Percentiles rank a stretch among this genome's conserved stretches.
These are phyloP conservation scores for Tolypocladium ovalisporum DNA, from an alignment of 2,329 filamentous ascomycete genomes.

Conservation along the genomic window DNA sequence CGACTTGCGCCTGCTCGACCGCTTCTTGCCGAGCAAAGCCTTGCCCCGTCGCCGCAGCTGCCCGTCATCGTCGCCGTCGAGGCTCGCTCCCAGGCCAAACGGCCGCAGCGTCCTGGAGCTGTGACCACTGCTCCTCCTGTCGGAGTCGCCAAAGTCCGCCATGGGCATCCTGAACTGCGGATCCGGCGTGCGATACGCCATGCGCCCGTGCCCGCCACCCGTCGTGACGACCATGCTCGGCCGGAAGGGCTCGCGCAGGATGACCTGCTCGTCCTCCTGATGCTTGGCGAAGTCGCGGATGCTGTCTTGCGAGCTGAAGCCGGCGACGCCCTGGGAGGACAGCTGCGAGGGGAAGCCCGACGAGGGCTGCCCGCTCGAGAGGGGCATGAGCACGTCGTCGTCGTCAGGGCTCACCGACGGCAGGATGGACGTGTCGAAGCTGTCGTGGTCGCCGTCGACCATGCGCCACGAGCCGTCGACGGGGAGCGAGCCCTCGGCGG, in stretches of 20 bases:
- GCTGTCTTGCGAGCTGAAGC: conserved; percentile 42
- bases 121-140: conserved; percentile 18
- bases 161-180: conserved; percentile 44
- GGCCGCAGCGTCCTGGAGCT: conserved; percentile 21
- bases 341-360: conserved; percentile 33
- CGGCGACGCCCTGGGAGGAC: conserved; percentile 19
- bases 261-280: conserved; percentile 44
- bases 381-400: conserved; percentile 20
- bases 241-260: conserved; percentile 42
- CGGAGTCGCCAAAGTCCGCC: conserved; percentile 24
- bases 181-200: conserved; percentile 30
- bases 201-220: conserved; percentile 9
- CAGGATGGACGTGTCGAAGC: conserved; percentile 45
- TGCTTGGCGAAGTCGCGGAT: conserved; percentile 41
- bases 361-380: conserved; percentile 26
- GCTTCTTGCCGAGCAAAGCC: conserved; percentile 9
- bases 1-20: conserved; percentile 6
- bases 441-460: conserved; percentile 50
- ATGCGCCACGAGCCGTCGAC: conserved; percentile 49
- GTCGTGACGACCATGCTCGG: conserved; percentile 37
- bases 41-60: conserved; percentile 16
- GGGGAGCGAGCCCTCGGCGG: conserved; percentile 19
- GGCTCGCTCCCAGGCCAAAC: conserved; percentile 7
- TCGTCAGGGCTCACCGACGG: conserved; percentile 29
- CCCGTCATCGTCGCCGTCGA: conserved; percentile 13